Evolutionary conservation across 768 basidiomycete genomes (phyloP), one percentile per base, ranked within the genome.

Genomic region (Kwoniella shandongensis): DNA sequence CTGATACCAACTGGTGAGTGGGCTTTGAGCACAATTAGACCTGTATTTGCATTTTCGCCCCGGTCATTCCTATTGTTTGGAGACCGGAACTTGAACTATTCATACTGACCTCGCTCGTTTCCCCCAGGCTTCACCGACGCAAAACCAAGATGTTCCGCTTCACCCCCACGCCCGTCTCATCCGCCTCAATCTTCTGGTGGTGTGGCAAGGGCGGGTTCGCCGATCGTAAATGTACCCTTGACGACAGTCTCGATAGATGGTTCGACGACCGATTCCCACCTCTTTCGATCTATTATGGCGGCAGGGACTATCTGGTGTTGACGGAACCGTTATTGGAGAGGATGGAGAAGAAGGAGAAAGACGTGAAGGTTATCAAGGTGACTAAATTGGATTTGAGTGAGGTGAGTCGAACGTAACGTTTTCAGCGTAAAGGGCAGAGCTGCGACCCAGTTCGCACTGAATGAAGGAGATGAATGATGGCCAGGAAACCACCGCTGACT

Each of bases 121-220:
- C 25, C 0, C 17, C 39, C 63, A 74, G 72, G 79, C 78, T 81
- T 12, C 69, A 65, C 20, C 71, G 80, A 8, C 73, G 81, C 22
- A 82, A 82, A 57, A 75, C 77, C 25, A 82, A 82, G 62, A 80
- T 80, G 79, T 82, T 82, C 74, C 59, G 81, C 13, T 82, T 82
- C 74, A 81, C 80, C 3, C 81, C 81, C 0, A 77, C 78, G 4
- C 81, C 81, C 36, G 81, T 82, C 26, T 76, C 73, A 44, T 79
- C 67, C 12, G 79, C 78, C 7, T 62, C 60, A 25, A 77, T 78
- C 62, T 79, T 79, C 59, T 79, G 75, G 78, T 81, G 80, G 80
- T 80, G 80, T 35, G 80, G 80, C 12, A 76, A 78, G 54, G 77
- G 79, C 51, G 81, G 81, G 0, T 80, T 79, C 60, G 78, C 79